A percentile compares a stretch with the other conserved stretches of the same genome.
Conservation (phyloP, 441 rosid species). For the Manihot esculenta region DNA sequence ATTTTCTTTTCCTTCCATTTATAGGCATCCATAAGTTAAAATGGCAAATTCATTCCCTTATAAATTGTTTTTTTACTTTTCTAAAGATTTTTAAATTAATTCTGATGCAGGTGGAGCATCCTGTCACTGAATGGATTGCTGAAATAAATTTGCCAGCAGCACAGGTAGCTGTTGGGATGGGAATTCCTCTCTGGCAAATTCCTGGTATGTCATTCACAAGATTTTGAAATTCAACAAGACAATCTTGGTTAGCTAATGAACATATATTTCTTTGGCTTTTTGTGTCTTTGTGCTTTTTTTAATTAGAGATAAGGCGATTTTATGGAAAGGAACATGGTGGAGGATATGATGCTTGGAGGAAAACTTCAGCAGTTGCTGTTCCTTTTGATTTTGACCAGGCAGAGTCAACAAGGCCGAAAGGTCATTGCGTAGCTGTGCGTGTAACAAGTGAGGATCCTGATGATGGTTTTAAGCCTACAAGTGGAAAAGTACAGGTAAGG, state of each 20-base stretch:
- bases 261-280: conserved; percentile 18
- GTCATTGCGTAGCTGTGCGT: conserved; percentile 99
- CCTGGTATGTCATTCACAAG: conserved; percentile 64
- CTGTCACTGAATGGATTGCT: conserved; percentile 99
- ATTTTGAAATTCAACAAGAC: conserved; percentile 9
- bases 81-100: conserved; percentile 16
- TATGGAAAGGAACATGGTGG: conserved; percentile 97
- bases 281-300: conserved; percentile 25
- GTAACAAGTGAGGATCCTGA: conserved; percentile 99
- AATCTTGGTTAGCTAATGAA: conserved; percentile 16
- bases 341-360: conserved; percentile 94
- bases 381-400: conserved; percentile 96
- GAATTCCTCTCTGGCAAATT: conserved; percentile 97
- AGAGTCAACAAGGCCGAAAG: conserved; percentile 85
- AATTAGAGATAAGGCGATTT: conserved; percentile 87
- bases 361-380: conserved; percentile 62
- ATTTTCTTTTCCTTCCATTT: conserved; percentile 14
- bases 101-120: conserved; percentile 90
- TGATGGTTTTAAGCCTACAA: conserved; percentile 99
- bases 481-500: conserved; percentile 98
- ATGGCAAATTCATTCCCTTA: not conserved
- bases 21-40: conserved; percentile 13
- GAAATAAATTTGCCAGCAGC: conserved; percentile 98
- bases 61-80: not conserved
- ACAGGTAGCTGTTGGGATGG: conserved; percentile 99